Conservation (phyloP, 345 rosid genomes). For the Syzygium aromaticum region DNA sequence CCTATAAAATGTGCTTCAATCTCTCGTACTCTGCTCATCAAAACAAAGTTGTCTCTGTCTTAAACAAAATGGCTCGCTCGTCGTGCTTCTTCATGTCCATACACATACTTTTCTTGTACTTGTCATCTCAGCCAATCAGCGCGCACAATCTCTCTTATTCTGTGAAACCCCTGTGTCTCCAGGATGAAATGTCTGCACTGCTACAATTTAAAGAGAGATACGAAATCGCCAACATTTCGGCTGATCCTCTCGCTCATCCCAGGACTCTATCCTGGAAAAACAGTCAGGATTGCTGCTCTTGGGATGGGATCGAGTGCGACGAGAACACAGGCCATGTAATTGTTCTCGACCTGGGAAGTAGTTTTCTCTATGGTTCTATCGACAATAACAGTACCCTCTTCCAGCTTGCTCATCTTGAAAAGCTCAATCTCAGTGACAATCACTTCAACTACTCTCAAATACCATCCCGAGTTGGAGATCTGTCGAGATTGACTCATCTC, state of each 20-base stretch:
- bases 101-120: neutral
- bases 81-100: neutral
- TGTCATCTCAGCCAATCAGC: neutral
- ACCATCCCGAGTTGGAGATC: slow-evolving; percentile 1
- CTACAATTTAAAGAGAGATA: neutral
- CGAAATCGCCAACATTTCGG: neutral
- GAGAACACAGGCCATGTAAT: neutral
- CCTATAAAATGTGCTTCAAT: neutral
- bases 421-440: neutral
- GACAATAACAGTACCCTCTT: slow-evolving; percentile 3
- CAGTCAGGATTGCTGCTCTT: neutral
- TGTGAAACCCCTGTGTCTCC: neutral
- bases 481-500: slow-evolving; percentile 2
- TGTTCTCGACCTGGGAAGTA: neutral
- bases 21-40: neutral
- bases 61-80: neutral
- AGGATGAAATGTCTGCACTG: neutral
- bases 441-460: neutral
- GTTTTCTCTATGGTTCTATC: neutral
- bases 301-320: slow-evolving; percentile 6
- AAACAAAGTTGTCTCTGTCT: neutral
- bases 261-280: neutral
- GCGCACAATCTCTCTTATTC: neutral
- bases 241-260: neutral
- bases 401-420: neutral